These are phyloP conservation scores for Jamesozyma gamospora DNA, from an alignment of 805 yeast genomes.

Conservation along the genomic window DNA sequence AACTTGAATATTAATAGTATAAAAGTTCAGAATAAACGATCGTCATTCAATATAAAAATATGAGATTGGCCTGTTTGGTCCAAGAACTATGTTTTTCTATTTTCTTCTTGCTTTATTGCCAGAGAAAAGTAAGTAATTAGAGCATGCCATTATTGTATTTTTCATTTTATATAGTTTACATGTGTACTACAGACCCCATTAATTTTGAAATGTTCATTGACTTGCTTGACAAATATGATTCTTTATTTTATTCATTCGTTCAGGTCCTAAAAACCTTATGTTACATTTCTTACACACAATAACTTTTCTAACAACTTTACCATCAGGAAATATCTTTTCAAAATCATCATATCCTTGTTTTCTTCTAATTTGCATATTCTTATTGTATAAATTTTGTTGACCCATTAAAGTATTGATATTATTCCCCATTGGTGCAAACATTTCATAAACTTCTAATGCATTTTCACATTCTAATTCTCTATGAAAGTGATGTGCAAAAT, in stretches of 20 bases:
- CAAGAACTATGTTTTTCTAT: no score
- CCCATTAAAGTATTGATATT: slow-evolving; percentile 3
- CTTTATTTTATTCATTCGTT: slow-evolving; percentile 13
- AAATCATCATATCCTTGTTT: neutral
- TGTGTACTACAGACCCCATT: no score
- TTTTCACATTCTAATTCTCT: slow-evolving; percentile 22
- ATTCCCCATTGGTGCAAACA: slow-evolving; percentile 4
- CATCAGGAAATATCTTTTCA: slow-evolving; percentile 4
- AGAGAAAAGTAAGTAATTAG: no score
- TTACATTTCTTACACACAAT: slow-evolving; percentile 22
- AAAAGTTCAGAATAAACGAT: no score
- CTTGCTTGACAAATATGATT: slow-evolving; percentile 9
- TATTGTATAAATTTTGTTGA: neutral
- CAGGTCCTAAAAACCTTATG: slow-evolving; percentile 18
- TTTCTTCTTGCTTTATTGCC: no score
- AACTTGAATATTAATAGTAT: no score
- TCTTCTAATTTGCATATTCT: neutral
- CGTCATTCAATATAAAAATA: no score
- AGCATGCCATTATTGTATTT: no score
- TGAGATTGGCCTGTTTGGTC: no score
- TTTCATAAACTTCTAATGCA: slow-evolving; percentile 20
- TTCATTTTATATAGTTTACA: no score
- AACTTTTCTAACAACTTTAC: slow-evolving; percentile 16
- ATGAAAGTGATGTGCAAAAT: slow-evolving; percentile 28
- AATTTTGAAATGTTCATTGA: no score